Base-by-base conservation (phyloP, 108 stramenopile genomes). In the Mayamaea pseudoterrestris region DNA sequence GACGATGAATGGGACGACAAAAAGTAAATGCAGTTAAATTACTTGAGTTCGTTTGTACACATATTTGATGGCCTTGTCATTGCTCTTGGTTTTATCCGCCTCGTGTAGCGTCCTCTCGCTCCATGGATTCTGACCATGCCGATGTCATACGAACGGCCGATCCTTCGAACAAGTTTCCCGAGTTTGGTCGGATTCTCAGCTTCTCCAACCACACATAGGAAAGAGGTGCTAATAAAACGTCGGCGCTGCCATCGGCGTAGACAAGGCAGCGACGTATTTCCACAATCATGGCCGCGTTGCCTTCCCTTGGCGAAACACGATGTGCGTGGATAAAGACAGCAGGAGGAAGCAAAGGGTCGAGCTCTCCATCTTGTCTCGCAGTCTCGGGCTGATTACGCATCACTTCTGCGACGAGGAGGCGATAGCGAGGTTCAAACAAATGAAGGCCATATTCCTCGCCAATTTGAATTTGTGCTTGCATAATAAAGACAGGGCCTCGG, bases 281-380 rank as follows among this genome's bases (percentile, higher is more conserved):
- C 2, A 74, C 73, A 12, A 78, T 57, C 26, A 50, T 45, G 12
- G 73, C 77, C 4, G 69, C 68, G 9, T 52, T 51, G 11, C 55
- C 57, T 8, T 25, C 50, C 12, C 28, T 30, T 3, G 67, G 35
- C 0, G 61, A 65, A 7, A 46, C 36, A 40, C 60, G 54, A 44
- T 78, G 54, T 11, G 73, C 77, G 50, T 78, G 68, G 16, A 78
- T 58, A 42, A 78, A 78, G 13, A 53, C 44, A 1, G 77, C 69
- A 3, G 44, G 17, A 3, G 6, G 17, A n/a, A n/a, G n/a, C n/a
- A n/a, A n/a, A n/a, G n/a, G 12, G 5, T 28, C 43, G 40, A 71
- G 67, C 24, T 12, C 48, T 49, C 60, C 65, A n/a, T 72, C 76
- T 34, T 63, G 47, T 37, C 70, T 35, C 12, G 65, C 65, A 7